Percentiles rank a stretch among this genome's conserved stretches.
Evolutionary conservation across 805 yeast genomes (phyloP).

Genomic region (Candida chauliodis): DNA sequence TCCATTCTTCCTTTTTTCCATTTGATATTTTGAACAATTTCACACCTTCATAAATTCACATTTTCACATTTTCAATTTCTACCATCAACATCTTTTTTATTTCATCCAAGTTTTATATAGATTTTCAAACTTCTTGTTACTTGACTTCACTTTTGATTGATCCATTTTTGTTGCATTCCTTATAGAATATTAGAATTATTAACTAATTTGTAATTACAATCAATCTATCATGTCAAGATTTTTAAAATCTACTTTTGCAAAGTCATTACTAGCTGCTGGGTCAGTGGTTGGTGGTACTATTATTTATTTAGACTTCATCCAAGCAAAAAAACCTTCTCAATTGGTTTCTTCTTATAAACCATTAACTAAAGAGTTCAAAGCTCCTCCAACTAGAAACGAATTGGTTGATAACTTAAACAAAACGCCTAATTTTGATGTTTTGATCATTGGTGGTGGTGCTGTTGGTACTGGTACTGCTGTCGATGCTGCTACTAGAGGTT

Average conservation of each 20-base stretch:
- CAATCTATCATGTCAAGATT: conserved; percentile 22
- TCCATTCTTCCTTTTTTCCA: neutral
- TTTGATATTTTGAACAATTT: neutral
- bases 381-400: conserved; percentile 57
- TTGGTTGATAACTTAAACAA: conserved; percentile 45
- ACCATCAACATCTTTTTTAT: neutral
- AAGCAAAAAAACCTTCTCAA: conserved; percentile 28
- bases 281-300: conserved; percentile 35
- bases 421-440: conserved; percentile 63
- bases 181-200: too few relatives aligned
- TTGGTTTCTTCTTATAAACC: conserved; percentile 36
- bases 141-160: neutral
- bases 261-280: conserved; percentile 27
- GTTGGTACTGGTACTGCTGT: conserved; percentile 91
- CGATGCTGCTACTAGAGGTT: conserved; percentile 88
- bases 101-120: neutral
- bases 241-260: conserved; percentile 24
- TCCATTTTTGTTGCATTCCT: too few relatives aligned
- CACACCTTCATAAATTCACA: neutral
- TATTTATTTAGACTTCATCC: conserved; percentile 39
- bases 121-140: neutral
- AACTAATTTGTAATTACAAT: too few relatives aligned
- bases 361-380: conserved; percentile 39
- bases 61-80: neutral
- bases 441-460: conserved; percentile 95